A percentile compares a stretch with the other conserved stretches of the same genome.
Evolutionary conservation across 108 stramenopile species (phyloP).

Genomic region (Poteriospumella lacustris): DNA sequence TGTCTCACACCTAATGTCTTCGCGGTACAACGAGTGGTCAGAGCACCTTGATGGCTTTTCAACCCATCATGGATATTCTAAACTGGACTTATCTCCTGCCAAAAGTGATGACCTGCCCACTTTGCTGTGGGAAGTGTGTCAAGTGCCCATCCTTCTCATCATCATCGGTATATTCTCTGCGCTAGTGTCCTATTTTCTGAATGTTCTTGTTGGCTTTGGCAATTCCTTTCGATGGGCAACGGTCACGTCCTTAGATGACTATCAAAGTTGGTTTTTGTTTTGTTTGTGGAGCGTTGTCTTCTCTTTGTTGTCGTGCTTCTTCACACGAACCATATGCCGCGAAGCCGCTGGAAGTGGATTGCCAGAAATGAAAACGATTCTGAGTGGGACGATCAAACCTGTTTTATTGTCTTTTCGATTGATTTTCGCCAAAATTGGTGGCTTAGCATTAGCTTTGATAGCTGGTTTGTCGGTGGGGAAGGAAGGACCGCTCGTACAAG

Average conservation of each 20-base stretch:
- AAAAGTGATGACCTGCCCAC: neutral
- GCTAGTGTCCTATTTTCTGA: neutral
- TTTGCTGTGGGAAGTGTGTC: neutral
- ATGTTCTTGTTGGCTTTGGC: neutral
- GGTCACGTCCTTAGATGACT: neutral
- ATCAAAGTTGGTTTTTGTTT: neutral
- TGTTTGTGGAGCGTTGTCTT: neutral
- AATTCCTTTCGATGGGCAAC: neutral
- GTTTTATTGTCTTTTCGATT: neutral
- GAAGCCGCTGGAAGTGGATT: conserved; percentile 37
- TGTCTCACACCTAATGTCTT: too few species aligned
- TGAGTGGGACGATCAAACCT: conserved; percentile 1
- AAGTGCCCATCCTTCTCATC: neutral
- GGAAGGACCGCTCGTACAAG: conserved; percentile 46
- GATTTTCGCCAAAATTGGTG: neutral
- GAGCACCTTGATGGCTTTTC: neutral
- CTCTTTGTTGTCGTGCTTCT: neutral
- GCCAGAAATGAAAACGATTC: conserved; percentile 38
- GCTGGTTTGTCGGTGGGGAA: conserved; percentile 46
- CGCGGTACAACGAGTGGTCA: too few species aligned
- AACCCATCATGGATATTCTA: neutral
- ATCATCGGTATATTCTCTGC: neutral
- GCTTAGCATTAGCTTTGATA: conserved; percentile 34
- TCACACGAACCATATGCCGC: conserved; percentile 36
- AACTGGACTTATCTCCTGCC: neutral